Conservation (phyloP, 345 rosid species). For the Ceriops decandra region DNA sequence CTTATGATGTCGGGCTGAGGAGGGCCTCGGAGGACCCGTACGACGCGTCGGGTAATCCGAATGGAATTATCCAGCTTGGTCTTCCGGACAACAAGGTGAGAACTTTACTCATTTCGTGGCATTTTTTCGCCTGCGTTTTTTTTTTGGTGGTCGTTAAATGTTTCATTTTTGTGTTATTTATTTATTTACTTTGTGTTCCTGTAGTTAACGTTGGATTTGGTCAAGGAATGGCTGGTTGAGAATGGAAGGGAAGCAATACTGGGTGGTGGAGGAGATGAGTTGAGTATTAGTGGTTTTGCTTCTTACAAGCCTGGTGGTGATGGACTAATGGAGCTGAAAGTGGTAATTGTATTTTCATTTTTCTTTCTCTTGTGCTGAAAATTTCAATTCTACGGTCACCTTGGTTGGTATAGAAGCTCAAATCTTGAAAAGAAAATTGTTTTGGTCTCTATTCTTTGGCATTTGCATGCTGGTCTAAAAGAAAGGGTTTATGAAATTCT, state of each 20-base stretch:
- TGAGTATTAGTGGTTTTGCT: constrained; percentile 58
- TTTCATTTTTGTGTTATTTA: too few species aligned
- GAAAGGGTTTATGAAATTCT: too few species aligned
- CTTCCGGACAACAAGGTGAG: constrained; percentile 55
- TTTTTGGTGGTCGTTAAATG: not conserved
- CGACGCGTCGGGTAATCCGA: constrained; percentile 56
- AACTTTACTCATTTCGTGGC: not conserved
- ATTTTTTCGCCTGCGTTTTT: not conserved
- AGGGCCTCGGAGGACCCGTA: constrained; percentile 65
- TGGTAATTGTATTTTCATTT: constrained; percentile 37
- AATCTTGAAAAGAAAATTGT: too few species aligned
- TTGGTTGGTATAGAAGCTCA: not conserved
- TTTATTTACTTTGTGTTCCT: constrained; percentile 4
- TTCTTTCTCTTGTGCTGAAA: not conserved
- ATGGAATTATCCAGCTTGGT: constrained; percentile 77
- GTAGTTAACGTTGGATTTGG: constrained; percentile 54
- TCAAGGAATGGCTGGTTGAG: constrained; percentile 52
- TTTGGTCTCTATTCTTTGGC: too few species aligned
- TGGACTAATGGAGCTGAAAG: constrained; percentile 69
- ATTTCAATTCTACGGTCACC: not conserved
- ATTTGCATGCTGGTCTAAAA: too few species aligned
- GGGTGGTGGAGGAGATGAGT: constrained; percentile 28
- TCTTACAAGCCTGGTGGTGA: constrained; percentile 55
- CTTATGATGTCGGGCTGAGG: constrained; percentile 46
- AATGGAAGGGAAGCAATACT: constrained; percentile 48